Evolutionary conservation across 2,329 filamentous ascomycete genomes (phyloP), one percentile per base, ranked within the genome.

Genomic region (Xylariaceae sp.): DNA sequence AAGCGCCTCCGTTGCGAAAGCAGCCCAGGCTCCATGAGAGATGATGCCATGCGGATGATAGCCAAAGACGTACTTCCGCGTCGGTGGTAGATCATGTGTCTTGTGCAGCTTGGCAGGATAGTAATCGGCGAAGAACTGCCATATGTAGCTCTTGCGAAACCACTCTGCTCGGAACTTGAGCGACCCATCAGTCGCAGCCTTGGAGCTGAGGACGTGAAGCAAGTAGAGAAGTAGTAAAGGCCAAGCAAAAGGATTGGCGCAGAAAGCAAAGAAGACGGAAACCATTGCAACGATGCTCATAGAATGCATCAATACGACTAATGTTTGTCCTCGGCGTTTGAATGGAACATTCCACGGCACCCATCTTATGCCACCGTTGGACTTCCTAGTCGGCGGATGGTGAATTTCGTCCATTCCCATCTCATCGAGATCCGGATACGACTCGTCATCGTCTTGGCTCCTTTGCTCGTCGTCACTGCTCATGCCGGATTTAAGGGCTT

Each of bases 41-140:
- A 99, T 97, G 70, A 99, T 97, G 19, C 94, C 93, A 67, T 99
- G 94, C 0, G 94, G 94, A 64, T 97, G 94, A 70, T 97, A 97
- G 42, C 93, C 93, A 63, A 99, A 91, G 57, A 99, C 91, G 73
- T 97, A 99, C 71, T 96, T 96, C 57, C 91, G 80, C 1, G 87
- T 90, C 0, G 90, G 81, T 18, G 88, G 82, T 6, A 99, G 81
- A 51, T 87, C 80, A 59, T 88, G 81, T 4, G 90, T 94, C 59
- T 94, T 90, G 74, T 97, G 91, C 38, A 99, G 79, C 51, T 82
- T 82, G 44, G 91, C 90, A 4, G 94, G 94, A 66, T 95, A 99
- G 75, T 97, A 99, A 14, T 84, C 89, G 22, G 89, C 91, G 67
- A 97, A 97, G 42, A 95, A 81, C 36, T 82, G 88, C 93, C 93